phyloP scores from a whole-genome alignment of 2,329 filamentous ascomycete species.

The Fusarium concolor region DNA sequence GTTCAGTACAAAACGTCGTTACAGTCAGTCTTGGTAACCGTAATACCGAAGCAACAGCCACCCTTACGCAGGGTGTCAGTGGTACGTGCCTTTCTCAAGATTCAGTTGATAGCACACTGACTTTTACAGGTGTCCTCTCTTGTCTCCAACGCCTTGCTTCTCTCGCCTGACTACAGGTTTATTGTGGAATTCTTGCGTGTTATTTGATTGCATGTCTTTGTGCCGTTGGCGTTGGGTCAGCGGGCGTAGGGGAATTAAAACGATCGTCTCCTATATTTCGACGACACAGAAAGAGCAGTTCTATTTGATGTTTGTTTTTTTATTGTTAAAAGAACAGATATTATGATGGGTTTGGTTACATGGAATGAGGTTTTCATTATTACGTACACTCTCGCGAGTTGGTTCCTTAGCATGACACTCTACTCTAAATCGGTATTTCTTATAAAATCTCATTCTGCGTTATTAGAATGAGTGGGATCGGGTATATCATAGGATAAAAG shows the following conservation, averaged over 20 bases:
- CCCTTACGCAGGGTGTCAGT: slow-evolving; percentile 90
- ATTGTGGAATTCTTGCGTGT: slow-evolving; percentile 35
- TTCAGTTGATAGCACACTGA: not conserved
- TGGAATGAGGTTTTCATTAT: slow-evolving; percentile 12
- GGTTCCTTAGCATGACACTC: slow-evolving; percentile 25
- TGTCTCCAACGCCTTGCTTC: slow-evolving; percentile 58
- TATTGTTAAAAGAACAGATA: slow-evolving; percentile 1
- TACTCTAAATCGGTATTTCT: not conserved
- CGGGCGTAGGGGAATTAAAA: slow-evolving; percentile 37
- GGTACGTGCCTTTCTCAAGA: slow-evolving; percentile 65
- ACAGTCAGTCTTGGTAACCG: slow-evolving; percentile 89
- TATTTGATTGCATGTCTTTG: slow-evolving; percentile 41
- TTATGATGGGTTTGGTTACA: slow-evolving; percentile 10
- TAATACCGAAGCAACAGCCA: slow-evolving; percentile 88
- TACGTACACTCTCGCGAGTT: slow-evolving; percentile 28
- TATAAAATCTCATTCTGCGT: not conserved
- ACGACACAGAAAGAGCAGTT: slow-evolving; percentile 33
- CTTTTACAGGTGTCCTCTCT: slow-evolving; percentile 54
- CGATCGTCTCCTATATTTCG: slow-evolving; percentile 18
- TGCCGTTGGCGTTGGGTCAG: slow-evolving; percentile 44
- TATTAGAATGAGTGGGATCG: not conserved
- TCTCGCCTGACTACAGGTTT: slow-evolving; percentile 32
- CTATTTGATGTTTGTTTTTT: slow-evolving; percentile 4
- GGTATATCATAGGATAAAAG: not conserved
- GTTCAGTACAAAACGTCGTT: slow-evolving; percentile 74